Evolutionary conservation across 768 basidiomycete species (phyloP).

Genomic region (Russula sp.): DNA sequence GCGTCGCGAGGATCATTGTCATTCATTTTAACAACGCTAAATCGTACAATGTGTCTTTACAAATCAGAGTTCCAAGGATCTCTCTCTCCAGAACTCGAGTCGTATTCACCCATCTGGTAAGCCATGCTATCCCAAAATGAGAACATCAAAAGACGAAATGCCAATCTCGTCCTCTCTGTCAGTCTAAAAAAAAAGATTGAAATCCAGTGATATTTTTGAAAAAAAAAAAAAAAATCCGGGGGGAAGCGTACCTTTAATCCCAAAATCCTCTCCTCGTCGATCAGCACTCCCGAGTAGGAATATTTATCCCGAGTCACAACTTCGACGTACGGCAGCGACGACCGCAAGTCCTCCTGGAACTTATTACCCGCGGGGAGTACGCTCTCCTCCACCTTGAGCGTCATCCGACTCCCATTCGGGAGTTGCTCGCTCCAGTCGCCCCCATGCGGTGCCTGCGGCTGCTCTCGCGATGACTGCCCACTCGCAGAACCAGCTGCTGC

Average conservation of each 20-base stretch:
- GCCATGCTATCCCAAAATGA: conserved; percentile 7
- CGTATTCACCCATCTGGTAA: neutral
- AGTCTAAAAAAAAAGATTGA: neutral
- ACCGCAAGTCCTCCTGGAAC: conserved; percentile 22
- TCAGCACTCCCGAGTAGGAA: conserved; percentile 24
- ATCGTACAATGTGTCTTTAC: no score
- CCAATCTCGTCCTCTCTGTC: conserved; percentile 8
- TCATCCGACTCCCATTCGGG: conserved; percentile 4
- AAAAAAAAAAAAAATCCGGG: no score
- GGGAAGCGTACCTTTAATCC: conserved; percentile 23
- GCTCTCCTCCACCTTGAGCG: conserved; percentile 4
- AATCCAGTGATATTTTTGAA: neutral
- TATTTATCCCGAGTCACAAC: conserved; percentile 14
- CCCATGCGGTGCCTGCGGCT: neutral
- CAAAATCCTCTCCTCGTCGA: conserved; percentile 28
- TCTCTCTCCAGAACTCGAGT: neutral
- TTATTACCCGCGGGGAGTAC: conserved; percentile 4
- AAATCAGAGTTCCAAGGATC: neutral
- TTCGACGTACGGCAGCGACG: conserved; percentile 26
- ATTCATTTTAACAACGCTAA: no score
- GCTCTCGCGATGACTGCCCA: neutral
- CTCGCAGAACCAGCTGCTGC: neutral
- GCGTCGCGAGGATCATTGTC: no score
- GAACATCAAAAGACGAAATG: conserved; percentile 15
- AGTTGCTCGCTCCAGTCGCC: conserved; percentile 1